Base-by-base conservation (phyloP, 805 yeast species). In the Blastobotrys chiropterorum region DNA sequence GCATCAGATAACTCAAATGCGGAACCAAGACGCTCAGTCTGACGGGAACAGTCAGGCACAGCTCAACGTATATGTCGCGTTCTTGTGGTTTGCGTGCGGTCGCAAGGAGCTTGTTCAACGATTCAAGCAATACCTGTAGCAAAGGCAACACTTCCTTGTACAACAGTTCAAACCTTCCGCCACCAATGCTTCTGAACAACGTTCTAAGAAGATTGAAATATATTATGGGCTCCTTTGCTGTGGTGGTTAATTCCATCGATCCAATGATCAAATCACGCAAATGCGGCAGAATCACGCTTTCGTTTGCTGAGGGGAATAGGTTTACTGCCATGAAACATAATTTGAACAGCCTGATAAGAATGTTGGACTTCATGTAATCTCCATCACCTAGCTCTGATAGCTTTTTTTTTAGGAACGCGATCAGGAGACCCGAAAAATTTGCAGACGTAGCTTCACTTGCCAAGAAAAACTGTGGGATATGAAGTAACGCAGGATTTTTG, bases 361-460 rank as follows among this genome's bases (percentile, higher is more conserved):
- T 84, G 61, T 86, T 87, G 0, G 96, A 82, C 59, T 82, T 83
- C 31, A 85, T 77, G 38, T 83, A 75, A 62, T 89, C 90, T 40
- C 85, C 82, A 53, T 86, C 83, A 1, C 97, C 99, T 17, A 95
- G 72, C 50, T 83, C 87, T 19, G 79, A 81, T 48, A 95, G 70
- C 58, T 86, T 85, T 0, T 82, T 74, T 60, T 82, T 82, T 57
- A 92, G 73, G 65, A 89, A 90, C 3, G 85, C 77, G 22, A 94
- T 78, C 61, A 94, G 71, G 1, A 90, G 78, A 6, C 96, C 92
- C 0, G 94, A 86, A 62, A 90, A 92, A 62, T 90, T 90, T 15
- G 96, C 87, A 0, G 97, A 86, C 0, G 97, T 89, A n/a, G 87
- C 80, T 65, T 94, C 99, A 61, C 89, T 89, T 0, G 97, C 96